phyloP scores from a whole-genome alignment of 2,329 filamentous ascomycete genomes.

The Hypoxylon sp. region DNA sequence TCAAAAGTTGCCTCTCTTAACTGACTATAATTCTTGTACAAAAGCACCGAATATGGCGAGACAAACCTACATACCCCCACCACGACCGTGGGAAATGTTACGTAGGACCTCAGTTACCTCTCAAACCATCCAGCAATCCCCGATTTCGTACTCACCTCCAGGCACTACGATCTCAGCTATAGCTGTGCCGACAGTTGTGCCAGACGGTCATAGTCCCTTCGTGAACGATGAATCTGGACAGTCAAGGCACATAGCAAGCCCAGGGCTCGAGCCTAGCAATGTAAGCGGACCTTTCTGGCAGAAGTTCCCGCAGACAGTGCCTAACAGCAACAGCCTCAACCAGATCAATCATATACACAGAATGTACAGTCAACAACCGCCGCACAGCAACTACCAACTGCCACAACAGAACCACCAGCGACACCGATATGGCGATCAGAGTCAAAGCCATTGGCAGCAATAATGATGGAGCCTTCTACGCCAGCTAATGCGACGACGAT shows the following conservation, averaged over 20 bases:
- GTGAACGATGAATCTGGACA: conserved; percentile 32
- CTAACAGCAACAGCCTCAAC: conserved; percentile 55
- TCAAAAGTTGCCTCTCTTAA: conserved; percentile 13
- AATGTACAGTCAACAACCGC: conserved; percentile 20
- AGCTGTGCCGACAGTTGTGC: conserved; percentile 12
- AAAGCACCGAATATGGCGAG: conserved; percentile 40
- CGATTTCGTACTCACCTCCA: conserved; percentile 4
- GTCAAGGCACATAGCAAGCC: conserved; percentile 43
- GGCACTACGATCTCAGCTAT: conserved; percentile 14
- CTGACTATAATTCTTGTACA: conserved; percentile 11
- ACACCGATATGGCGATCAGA: conserved; percentile 25
- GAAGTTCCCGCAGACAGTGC: conserved; percentile 51
- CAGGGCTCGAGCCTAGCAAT: conserved; percentile 51
- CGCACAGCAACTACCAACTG: conserved; percentile 14
- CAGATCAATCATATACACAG: conserved; percentile 43
- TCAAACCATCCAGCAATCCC: conserved; percentile 31
- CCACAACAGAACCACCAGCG: conserved; percentile 3
- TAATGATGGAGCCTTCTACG: conserved; percentile 17
- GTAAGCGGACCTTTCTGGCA: conserved; percentile 56
- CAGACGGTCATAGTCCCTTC: conserved; percentile 15
- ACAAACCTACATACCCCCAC: conserved; percentile 53
- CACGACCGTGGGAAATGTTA: conserved; percentile 54
- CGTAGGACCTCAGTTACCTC: conserved; percentile 42
- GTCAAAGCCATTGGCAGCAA: conserved; percentile 27
- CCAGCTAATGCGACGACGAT: conserved; percentile 11